phyloP scores from a whole-genome alignment of 2,329 filamentous ascomycete species.

The Bipolaris bicolor region DNA sequence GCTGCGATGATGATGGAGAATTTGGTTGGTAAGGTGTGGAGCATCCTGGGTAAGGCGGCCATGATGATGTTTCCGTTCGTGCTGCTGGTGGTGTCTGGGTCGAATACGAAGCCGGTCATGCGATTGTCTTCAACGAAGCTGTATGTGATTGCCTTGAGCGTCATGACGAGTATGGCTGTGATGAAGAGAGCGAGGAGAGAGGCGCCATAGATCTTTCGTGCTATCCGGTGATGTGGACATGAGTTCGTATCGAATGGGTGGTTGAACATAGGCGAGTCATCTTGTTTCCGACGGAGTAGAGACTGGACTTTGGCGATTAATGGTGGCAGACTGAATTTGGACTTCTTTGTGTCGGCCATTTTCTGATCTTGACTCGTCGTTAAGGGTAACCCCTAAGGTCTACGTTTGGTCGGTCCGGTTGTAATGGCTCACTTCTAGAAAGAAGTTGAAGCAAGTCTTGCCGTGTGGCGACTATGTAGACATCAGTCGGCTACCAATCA shows the following conservation, averaged over 20 bases:
- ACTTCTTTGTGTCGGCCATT: slow-evolving; percentile 19
- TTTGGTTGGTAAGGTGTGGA: slow-evolving; percentile 38
- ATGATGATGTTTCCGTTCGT: slow-evolving; percentile 24
- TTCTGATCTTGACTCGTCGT: slow-evolving; percentile 6
- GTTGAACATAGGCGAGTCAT: slow-evolving; percentile 13
- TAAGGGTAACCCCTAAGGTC: not conserved
- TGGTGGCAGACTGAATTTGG: slow-evolving; percentile 15
- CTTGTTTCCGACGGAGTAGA: slow-evolving; percentile 19
- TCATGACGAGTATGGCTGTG: slow-evolving; percentile 31
- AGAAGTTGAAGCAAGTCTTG: not conserved
- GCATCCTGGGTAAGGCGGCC: slow-evolving; percentile 36
- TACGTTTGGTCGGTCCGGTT: not conserved
- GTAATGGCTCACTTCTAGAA: no score
- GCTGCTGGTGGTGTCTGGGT: slow-evolving; percentile 21
- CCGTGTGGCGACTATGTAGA: not conserved
- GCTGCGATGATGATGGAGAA: slow-evolving; percentile 33
- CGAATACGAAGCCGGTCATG: slow-evolving; percentile 39
- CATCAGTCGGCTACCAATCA: not conserved
- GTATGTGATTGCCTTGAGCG: slow-evolving; percentile 39
- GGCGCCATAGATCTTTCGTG: slow-evolving; percentile 28
- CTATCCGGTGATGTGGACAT: slow-evolving; percentile 26
- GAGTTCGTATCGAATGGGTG: slow-evolving; percentile 17
- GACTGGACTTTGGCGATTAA: slow-evolving; percentile 21
- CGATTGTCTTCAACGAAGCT: slow-evolving; percentile 43
- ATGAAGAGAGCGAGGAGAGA: slow-evolving; percentile 27